Percentiles rank a stretch among this genome's conserved stretches.
phyloP scores from a whole-genome alignment of 148 eudicot genomes.

The Amaranthus hypochondriacus region DNA sequence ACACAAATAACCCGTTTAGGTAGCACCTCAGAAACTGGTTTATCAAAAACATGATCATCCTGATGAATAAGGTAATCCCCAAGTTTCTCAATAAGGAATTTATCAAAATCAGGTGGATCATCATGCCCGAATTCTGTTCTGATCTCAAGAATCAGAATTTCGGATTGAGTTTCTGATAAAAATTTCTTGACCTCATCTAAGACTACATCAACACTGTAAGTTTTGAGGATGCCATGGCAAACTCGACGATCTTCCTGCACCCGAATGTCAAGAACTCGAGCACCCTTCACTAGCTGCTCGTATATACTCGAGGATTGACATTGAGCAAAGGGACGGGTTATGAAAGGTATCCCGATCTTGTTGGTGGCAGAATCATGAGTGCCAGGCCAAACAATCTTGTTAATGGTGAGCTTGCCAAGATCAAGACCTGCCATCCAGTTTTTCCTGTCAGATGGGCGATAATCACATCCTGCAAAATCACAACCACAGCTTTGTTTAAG shows the following conservation, averaged over 20 bases:
- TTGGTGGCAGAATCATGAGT: slow-evolving; percentile 93
- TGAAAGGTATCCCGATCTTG: slow-evolving; percentile 63
- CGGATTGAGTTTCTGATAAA: slow-evolving; percentile 68
- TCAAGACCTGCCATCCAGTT: slow-evolving; percentile 78
- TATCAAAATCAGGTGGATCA: slow-evolving; percentile 78
- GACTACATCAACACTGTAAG: slow-evolving; percentile 69
- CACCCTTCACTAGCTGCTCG: slow-evolving; percentile 61
- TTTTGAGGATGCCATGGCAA: slow-evolving; percentile 75
- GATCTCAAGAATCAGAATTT: slow-evolving; percentile 80
- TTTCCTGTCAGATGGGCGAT: slow-evolving; percentile 55
- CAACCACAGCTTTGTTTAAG: slow-evolving; percentile 46
- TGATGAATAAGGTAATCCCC: slow-evolving; percentile 74
- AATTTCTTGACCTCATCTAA: slow-evolving; percentile 61
- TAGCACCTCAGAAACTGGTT: slow-evolving; percentile 60
- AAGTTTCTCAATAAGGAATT: slow-evolving; percentile 60
- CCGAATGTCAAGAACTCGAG: slow-evolving; percentile 70
- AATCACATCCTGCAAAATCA: slow-evolving; percentile 64
- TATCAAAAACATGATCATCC: slow-evolving; percentile 63
- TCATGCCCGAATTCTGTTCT: slow-evolving; percentile 83
- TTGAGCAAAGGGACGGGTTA: slow-evolving; percentile 84
- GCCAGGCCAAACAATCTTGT: slow-evolving; percentile 86
- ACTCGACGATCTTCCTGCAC: slow-evolving; percentile 69
- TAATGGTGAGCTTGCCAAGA: slow-evolving; percentile 45
- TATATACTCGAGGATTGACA: slow-evolving; percentile 82
- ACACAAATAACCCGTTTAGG: slow-evolving; percentile 77